Evolutionary conservation across 176 grass and related monocot species (phyloP), one percentile per base, ranked within the genome.

Genomic region (Thinopyrum elongatum): DNA sequence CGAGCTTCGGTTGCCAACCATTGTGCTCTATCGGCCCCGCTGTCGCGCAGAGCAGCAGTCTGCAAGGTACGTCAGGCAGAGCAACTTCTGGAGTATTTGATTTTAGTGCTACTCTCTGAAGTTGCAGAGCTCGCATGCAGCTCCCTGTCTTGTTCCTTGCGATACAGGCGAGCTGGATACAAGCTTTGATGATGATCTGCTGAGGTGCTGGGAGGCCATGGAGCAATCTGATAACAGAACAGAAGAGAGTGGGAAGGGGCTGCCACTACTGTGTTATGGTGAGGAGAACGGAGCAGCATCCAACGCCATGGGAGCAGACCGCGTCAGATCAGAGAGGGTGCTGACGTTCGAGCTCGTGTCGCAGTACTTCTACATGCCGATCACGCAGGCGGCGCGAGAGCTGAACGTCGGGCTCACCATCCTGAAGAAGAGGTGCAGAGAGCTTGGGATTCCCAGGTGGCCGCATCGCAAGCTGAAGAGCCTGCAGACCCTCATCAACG

Each of bases 391-490:
- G 1, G 86, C 93, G 1, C 63, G 79, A 69, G 83, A 87, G 65
- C 81, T 95, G 63, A 89, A 95, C n/a, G 77, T 95, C 11, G 90
- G 93, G 21, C 83, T 91, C 63, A 92, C 88, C 15, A 27, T 89
- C 80, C 80, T 95, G 31, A 95, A 95, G 90, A 95, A 91, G 78
- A 83, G 72, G 65, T 95, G 90, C 88, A 62, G 90, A 21, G 88
- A 95, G 73, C 55, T 95, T 1, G 88, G 93, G 22, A 92, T 95
- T n/a, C 86, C 93, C 0, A 64, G 90, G 65, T 95, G 93, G 90
- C 93, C 90, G 6, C 93, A 92, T 26, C 83, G 93, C 76, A 95
- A 95, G 90, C 87, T 95, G 83, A 89, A 95, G 84, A 95, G 90
- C 35, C 42, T 92, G 84, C 86, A 89, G 70, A 59, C 88, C 7